A percentile compares a stretch with the other conserved stretches of the same genome.
phyloP scores from a whole-genome alignment of 164 flowering plant species.

The Nymphaea colorata region DNA sequence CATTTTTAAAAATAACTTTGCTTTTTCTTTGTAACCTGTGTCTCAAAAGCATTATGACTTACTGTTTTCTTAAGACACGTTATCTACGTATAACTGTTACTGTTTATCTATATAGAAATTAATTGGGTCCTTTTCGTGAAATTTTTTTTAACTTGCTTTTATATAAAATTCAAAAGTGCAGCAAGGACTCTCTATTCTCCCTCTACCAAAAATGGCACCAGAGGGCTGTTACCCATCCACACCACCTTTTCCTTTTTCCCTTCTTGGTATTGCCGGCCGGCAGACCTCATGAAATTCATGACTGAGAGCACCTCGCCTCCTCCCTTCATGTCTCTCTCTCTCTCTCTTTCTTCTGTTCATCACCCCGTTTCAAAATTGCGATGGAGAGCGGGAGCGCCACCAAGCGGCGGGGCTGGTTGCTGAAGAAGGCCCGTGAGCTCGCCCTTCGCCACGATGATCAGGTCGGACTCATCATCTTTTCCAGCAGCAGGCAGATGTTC shows the following conservation, averaged over 20 bases:
- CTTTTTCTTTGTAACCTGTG: no score
- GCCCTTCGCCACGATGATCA: not conserved
- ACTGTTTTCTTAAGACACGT: no score
- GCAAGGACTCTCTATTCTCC: no score
- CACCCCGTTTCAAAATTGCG: not conserved
- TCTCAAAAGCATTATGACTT: no score
- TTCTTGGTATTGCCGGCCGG: not conserved
- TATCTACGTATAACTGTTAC: no score
- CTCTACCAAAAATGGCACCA: not conserved
- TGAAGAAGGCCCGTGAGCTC: not conserved
- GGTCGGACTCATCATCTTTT: not conserved
- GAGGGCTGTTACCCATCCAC: not conserved
- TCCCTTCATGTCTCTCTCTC: not conserved
- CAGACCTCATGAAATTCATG: not conserved
- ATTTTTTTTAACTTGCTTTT: no score
- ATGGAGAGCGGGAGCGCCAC: not conserved
- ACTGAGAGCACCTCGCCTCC: no score
- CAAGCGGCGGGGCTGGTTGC: not conserved
- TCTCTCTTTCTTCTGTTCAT: no score
- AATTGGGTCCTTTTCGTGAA: no score
- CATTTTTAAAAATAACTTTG: no score
- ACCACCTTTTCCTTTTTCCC: not conserved
- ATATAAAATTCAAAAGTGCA: no score
- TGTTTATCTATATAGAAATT: no score
- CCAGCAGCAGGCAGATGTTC: not conserved